Evolutionary conservation across 139 green algal species (phyloP), one percentile per base, ranked within the genome.

Genomic region (Tetradesmus lagerheimii): DNA sequence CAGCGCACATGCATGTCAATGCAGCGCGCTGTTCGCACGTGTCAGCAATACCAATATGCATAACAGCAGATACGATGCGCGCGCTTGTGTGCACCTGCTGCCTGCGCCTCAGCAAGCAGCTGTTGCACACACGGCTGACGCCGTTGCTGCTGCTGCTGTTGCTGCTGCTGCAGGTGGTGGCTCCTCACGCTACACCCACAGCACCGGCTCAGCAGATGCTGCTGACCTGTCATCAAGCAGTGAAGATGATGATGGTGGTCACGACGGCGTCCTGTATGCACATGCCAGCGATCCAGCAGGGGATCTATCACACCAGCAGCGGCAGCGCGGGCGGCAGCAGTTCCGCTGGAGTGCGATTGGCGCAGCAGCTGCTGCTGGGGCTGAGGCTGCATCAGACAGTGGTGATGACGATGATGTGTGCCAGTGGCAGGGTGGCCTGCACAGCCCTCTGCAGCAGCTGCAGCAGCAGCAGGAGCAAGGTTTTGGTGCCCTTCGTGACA

Each of bases 151-250:
- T 29, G 31, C 34, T 43, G 47, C 34, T 41, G 45, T 6, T 29
- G 27, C n/a, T 77, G 18, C n/a, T 43, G 50, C 15, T 66, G 82
- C 62, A 79, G 62, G 83, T 47, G 41, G n/a, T 78, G 83, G 34
- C 11, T 81, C 39, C 50, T 47, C 67, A 38, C n/a, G 85, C 16
- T 80, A 80, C 45, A 66, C 43, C 14, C 74, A 1, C 77, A 80
- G 71, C 74, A 29, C 15, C 23, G 39, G 25, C n/a, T 80, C 64
- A 34, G 79, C 50, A 87, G 81, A 23, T 41, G 81, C 31, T 14
- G 81, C 81, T 37, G 81, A 89, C 20, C 6, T 27, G 16, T 45
- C 29, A 37, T 38, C 83, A 57, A 20, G 29, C 62, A 47, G 29
- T n/a, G 62, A 89, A 29, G 35, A 43, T 27, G 25, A 71, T 18